Evolutionary conservation across 495 filamentous ascomycete genomes (phyloP), one percentile per base, ranked within the genome.

Genomic region (Trichoderma orchidacearum): DNA sequence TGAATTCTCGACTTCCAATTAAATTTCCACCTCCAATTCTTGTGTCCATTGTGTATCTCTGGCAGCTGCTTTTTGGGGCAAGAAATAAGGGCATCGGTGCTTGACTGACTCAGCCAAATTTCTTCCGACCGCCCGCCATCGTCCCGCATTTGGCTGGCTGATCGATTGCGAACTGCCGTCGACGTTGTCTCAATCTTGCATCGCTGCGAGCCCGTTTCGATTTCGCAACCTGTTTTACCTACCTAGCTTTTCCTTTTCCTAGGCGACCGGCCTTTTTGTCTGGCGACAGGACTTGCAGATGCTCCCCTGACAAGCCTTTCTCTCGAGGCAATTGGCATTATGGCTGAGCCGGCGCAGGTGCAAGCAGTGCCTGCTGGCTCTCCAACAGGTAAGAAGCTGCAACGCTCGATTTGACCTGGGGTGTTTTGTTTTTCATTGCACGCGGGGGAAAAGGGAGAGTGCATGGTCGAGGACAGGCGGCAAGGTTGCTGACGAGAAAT

Each of bases 281-380:
- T 17, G 50, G 28, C 51, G 7, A 31, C 30, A 23, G n/a, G 3
- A 53, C 2, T 34, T 30, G 51, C 51, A 53, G 51, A 34, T 53
- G 51, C 51, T 34, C 28, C 51, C 51, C 28, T 53, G 28, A 53
- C 51, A 23, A 53, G 28, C 51, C 51, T 27, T 13, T 28, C 18
- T 7, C n/a, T 21, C 53, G 53, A 55, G 53, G 53, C 53, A 34
- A 55, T 55, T 55, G 29, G 23, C 23, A 55, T 5, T 17, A 55
- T 55, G 53, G 53, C 30, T 55, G 53, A 55, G 53, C 30, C 53
- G 32, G 30, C 53, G 53, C 53, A 32, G 53, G 15, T 34, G 17
- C 53, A 55, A 21, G 13, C 53, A 55, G 32, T 17, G 30, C 30
- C 53, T 38, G 18, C 30, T 23, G 31, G 23, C 30, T 36, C 53